A percentile compares a stretch with the other conserved stretches of the same genome.
phyloP scores from a whole-genome alignment of 1,284 basidiomycete genomes.

The Pseudozyma hubeiensis region DNA sequence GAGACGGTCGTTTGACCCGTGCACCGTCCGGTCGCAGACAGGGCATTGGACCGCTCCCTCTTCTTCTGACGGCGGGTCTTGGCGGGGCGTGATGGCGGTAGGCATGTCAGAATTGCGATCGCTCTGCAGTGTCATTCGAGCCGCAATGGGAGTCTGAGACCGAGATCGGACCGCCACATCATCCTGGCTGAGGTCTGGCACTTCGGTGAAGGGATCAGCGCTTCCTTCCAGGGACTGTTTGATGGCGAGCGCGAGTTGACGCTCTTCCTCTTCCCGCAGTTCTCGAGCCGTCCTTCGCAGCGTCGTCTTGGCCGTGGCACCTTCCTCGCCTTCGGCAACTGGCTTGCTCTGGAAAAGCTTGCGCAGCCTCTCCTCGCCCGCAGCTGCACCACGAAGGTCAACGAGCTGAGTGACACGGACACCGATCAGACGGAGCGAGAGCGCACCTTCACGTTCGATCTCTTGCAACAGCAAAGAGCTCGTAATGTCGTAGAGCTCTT shows the following conservation, averaged over 20 bases:
- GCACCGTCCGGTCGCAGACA: conserved; percentile 29
- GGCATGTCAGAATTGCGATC: no score
- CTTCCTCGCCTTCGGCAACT: conserved; percentile 2
- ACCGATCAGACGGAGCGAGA: conserved; percentile 61
- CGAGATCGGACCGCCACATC: conserved; percentile 1
- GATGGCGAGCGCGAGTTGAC: conserved; percentile 49
- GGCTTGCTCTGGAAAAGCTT: conserved; percentile 32
- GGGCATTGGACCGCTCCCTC: conserved; percentile 30
- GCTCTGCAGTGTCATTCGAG: background rate
- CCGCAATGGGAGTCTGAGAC: background rate
- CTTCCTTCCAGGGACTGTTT: conserved; percentile 33
- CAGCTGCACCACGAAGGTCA: conserved; percentile 47
- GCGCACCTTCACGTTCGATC: conserved; percentile 32
- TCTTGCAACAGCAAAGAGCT: conserved; percentile 50
- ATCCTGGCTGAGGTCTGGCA: conserved; percentile 40
- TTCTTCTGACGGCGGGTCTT: background rate
- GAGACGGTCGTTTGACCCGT: conserved; percentile 41
- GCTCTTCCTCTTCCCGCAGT: conserved; percentile 43
- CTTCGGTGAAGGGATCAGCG: conserved; percentile 24
- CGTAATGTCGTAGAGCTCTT: conserved; percentile 58
- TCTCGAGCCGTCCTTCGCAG: conserved; percentile 26
- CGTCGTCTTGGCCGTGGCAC: background rate
- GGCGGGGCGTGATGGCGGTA: background rate
- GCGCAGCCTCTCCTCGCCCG: conserved; percentile 35
- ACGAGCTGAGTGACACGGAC: conserved; percentile 56